phyloP scores from a whole-genome alignment of 1,284 basidiomycete species.

The Boletus smithii region DNA sequence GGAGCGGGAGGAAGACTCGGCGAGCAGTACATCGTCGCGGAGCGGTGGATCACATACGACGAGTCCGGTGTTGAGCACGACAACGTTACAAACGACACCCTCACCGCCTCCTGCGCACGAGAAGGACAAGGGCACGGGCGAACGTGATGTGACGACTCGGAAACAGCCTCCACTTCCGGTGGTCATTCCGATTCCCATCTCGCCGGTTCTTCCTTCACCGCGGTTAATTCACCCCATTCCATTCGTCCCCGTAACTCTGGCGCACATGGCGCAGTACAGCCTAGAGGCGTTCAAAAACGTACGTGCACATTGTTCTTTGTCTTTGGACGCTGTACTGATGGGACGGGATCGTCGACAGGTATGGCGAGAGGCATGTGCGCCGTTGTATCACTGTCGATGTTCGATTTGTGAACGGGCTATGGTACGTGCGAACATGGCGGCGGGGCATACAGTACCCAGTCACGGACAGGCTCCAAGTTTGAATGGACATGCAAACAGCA shows the following conservation, averaged over 20 bases:
- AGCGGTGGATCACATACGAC: slow-evolving; percentile 53
- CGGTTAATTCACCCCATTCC: slow-evolving; percentile 61
- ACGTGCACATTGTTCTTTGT: slow-evolving; percentile 29
- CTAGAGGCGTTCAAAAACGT: slow-evolving; percentile 56
- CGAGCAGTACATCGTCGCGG: slow-evolving; percentile 47
- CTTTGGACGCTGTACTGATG: slow-evolving; percentile 1
- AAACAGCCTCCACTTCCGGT: slow-evolving; percentile 25
- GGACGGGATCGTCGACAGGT: slow-evolving; percentile 38
- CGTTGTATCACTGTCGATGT: slow-evolving; percentile 68
- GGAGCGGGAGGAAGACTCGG: slow-evolving; percentile 36
- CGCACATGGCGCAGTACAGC: slow-evolving; percentile 59
- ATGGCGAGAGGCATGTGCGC: slow-evolving; percentile 70
- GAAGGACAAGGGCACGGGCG: slow-evolving; percentile 24
- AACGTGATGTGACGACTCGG: slow-evolving; percentile 7
- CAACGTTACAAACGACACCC: slow-evolving; percentile 70
- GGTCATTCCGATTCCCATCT: slow-evolving; percentile 45
- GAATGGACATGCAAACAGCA: slow-evolving; percentile 4
- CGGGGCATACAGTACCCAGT: slow-evolving; percentile 29
- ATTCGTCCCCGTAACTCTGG: slow-evolving; percentile 58
- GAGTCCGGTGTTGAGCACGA: slow-evolving; percentile 72
- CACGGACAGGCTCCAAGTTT: slow-evolving; percentile 24
- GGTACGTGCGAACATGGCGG: slow-evolving; percentile 35
- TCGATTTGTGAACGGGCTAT: slow-evolving; percentile 65
- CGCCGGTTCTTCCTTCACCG: slow-evolving; percentile 56
- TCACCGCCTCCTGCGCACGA: slow-evolving; percentile 55